Percentiles rank a stretch among this genome's conserved stretches.
Conservation (phyloP, 2,329 filamentous ascomycete species). For the Coniochaeta pulveracea region DNA sequence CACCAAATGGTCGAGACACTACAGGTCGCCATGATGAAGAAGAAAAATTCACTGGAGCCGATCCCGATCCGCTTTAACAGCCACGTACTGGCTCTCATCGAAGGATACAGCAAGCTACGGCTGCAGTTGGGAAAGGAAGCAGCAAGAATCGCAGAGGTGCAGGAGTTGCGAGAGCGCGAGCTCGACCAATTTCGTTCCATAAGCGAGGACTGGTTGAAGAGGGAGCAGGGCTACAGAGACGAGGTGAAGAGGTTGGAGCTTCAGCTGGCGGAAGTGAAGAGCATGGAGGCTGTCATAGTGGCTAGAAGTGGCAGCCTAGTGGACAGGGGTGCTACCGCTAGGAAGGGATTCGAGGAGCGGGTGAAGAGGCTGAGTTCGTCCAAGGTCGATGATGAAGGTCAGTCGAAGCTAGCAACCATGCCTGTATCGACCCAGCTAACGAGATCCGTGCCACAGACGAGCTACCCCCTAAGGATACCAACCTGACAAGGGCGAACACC, state of each 20-base stretch:
- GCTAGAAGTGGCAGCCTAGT: slow-evolving; percentile 30
- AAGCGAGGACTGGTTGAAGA: slow-evolving; percentile 24
- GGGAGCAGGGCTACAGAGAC: slow-evolving; percentile 24
- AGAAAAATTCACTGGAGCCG: slow-evolving; percentile 16
- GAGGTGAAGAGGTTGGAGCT: slow-evolving; percentile 28
- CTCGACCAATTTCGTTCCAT: slow-evolving; percentile 23
- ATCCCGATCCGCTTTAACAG: slow-evolving; percentile 29
- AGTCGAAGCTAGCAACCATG: neutral
- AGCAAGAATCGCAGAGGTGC: slow-evolving; percentile 15
- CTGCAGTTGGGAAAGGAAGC: slow-evolving; percentile 12
- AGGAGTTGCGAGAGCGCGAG: slow-evolving; percentile 17
- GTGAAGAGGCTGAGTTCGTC: slow-evolving; percentile 16
- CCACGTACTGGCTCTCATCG: slow-evolving; percentile 25
- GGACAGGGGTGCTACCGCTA: slow-evolving; percentile 19
- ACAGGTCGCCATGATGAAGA: slow-evolving; percentile 28
- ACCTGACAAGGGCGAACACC: too few relatives aligned
- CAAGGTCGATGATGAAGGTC: slow-evolving; percentile 6
- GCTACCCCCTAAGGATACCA: too few relatives aligned
- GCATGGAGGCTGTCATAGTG: slow-evolving; percentile 31
- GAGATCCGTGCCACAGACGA: neutral
- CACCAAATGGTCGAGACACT: slow-evolving; percentile 32
- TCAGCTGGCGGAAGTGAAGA: slow-evolving; percentile 21
- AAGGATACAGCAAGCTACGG: slow-evolving; percentile 21
- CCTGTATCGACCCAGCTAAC: neutral
- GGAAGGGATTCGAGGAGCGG: slow-evolving; percentile 18